These are phyloP conservation scores for Xylaria polymorpha DNA, from an alignment of 2,329 filamentous ascomycete genomes.

Conservation along the genomic window DNA sequence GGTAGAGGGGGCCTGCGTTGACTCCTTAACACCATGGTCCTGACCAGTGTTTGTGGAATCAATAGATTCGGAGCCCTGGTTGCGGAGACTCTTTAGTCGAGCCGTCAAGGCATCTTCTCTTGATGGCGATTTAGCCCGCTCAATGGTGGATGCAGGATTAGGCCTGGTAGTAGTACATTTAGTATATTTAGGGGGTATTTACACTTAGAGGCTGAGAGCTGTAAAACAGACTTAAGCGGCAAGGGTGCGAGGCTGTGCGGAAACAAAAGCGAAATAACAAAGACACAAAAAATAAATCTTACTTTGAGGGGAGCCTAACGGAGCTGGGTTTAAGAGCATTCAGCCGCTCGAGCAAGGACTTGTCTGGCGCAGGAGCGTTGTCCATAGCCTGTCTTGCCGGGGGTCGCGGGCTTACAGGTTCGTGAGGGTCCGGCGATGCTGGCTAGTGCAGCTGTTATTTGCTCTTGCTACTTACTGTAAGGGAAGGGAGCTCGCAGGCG, in stretches of 20 bases:
- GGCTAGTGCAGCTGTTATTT: background rate
- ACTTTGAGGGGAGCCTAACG: constrained; percentile 56
- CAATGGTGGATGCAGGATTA: constrained; percentile 52
- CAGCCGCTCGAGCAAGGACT: constrained; percentile 64
- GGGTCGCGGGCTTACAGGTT: background rate
- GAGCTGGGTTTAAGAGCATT: constrained; percentile 62
- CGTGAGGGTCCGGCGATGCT: background rate
- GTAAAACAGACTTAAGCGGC: background rate
- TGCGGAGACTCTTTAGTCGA: constrained; percentile 63
- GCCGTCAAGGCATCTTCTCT: constrained; percentile 64
- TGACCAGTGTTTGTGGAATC: constrained; percentile 23
- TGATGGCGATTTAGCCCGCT: constrained; percentile 57
- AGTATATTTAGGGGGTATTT: constrained; percentile 35
- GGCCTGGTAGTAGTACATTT: constrained; percentile 45
- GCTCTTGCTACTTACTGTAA: background rate
- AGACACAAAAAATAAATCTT: constrained; percentile 44
- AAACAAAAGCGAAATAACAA: background rate
- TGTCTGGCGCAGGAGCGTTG: constrained; percentile 51
- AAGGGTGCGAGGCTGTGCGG: constrained; percentile 16
- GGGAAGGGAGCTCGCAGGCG: background rate
- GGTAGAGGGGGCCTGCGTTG: constrained; percentile 36
- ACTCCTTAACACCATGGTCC: constrained; percentile 15
- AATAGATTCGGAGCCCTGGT: constrained; percentile 50
- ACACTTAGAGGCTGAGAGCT: constrained; percentile 4
- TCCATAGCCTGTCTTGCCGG: constrained; percentile 36